Base-by-base conservation (phyloP, 805 yeast genomes). In the Millerozyma acaciae region DNA sequence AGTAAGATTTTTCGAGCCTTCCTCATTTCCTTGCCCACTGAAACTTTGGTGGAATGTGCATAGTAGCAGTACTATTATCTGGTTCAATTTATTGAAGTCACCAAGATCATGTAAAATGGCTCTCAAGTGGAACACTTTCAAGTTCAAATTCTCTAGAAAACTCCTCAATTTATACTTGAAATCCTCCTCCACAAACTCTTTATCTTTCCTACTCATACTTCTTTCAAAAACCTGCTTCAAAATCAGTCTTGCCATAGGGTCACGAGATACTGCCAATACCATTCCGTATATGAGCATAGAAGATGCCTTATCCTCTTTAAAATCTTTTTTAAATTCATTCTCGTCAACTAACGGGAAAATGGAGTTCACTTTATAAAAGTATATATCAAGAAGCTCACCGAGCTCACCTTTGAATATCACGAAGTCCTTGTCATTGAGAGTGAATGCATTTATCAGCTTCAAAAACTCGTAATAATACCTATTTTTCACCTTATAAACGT, bases 281-380 rank as follows among this genome's bases (percentile, higher is more conserved):
- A 62, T 51, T 21, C 55, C 50, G 35, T 52, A 59, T 2, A 54
- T 19, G 15, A 54, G 26, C 8, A 57, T 30, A 16, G 48, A 44
- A 28, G 47, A 55, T 5, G 48, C 43, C 12, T 33, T 38, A n/a
- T 40, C 44, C 3, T 38, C 37, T 5, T 40, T 30, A 39, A 43
- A 60, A 20, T 47, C 53, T 5, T 39, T 45, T 63, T 65, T 53
- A 38, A 62, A 61, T 17, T 34, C 30, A 8, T 23, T 16, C 34
- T 53, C 62, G 29, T 50, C 43, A 7, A 62, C 46, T 9, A 62
- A 34, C 4, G 68, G 67, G 32, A 62, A 51, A 4, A 61, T 42
- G n/a, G 48, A 43, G 45, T 62, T 60, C 16, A 61, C 32, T 32
- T 59, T 57, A 39, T 40, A 47, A 38, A 62, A 62, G 41, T 46